Base-by-base conservation (phyloP, 306 rosid genomes). In the Quillaja saponaria region DNA sequence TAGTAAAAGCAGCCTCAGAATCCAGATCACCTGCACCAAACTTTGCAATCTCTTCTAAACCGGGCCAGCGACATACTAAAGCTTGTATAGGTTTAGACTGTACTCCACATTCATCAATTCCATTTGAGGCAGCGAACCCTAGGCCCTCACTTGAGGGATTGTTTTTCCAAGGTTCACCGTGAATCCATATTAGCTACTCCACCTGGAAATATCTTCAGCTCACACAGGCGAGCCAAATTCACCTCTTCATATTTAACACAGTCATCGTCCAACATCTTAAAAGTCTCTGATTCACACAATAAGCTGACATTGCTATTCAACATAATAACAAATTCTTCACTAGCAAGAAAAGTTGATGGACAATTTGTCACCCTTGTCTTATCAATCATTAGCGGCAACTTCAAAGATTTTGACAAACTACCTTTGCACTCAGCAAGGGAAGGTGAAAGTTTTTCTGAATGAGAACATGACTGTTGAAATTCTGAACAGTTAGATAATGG, bases 391-490 rank as follows among this genome's bases (percentile, higher is more conserved):
- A 72, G 64, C 6, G 99, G 94, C 76, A 92, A 76, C 66, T 84
- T 86, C 41, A 92, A 84, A 80, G 85, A 78, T 63, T 87, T 87
- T 7, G 95, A 79, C 67, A 85, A 61, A 64, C 82, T 87, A 48
- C 96, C 96, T 77, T 96, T 82, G 56, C 96, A 94, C 75, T 89
- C 87, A 28, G 94, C 96, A 66, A 92, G 92, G 55, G 96, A 89
- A 56, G 86, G 76, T 34, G 94, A 76, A 55, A 80, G 67, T 67
- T 83, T 89, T 76, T 84, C 70, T 59, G 87, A 60, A 33, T 49
- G 78, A 60, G 86, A 72, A 63, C 49, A 53, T 28, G 85, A 76
- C 71, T 58, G 75, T 56, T 50, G 63, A 39, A 45, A 73, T 68
- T 84, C 79, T 40, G 67, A 76, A 81, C 58, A 58, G 34, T 80